Conservation (phyloP, 2,329 filamentous ascomycete species). For the Aspergillus thermomutatus region DNA sequence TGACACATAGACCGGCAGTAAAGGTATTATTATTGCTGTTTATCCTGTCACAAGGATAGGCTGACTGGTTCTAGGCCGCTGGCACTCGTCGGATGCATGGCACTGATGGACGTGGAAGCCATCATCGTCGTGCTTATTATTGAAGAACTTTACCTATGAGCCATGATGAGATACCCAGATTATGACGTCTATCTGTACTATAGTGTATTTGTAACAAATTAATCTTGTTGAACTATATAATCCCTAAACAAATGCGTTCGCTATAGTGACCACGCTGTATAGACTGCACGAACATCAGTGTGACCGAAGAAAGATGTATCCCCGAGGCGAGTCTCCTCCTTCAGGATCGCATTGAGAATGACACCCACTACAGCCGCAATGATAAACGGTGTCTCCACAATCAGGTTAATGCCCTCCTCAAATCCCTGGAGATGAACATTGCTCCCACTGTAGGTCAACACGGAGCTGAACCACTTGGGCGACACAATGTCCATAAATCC, state of each 20-base stretch:
- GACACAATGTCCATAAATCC: slow-evolving; percentile 54
- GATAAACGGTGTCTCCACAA: slow-evolving; percentile 30
- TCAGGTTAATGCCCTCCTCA: slow-evolving; percentile 28
- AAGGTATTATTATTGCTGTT: not conserved
- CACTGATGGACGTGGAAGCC: slow-evolving; percentile 63
- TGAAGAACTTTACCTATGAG: not conserved
- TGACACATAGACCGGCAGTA: not conserved
- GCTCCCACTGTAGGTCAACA: slow-evolving; percentile 35
- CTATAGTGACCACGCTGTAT: not conserved
- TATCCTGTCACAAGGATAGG: slow-evolving; percentile 38
- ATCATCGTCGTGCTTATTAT: slow-evolving; percentile 18
- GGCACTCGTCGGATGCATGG: slow-evolving; percentile 71
- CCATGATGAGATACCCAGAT: not conserved
- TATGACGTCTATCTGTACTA: not conserved
- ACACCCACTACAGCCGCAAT: slow-evolving; percentile 29
- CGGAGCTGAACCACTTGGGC: slow-evolving; percentile 58
- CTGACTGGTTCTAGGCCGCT: slow-evolving; percentile 53
- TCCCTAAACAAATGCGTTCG: not conserved
- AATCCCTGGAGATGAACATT: slow-evolving; percentile 48
- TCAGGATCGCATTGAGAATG: slow-evolving; percentile 22
- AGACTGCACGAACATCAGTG: too few relatives aligned
- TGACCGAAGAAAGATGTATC: too few relatives aligned
- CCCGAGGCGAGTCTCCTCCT: not conserved
- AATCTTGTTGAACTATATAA: not conserved
- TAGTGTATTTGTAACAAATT: not conserved